Conservation (phyloP, 164 flowering plant genomes). For the Pachysandra terminalis region DNA sequence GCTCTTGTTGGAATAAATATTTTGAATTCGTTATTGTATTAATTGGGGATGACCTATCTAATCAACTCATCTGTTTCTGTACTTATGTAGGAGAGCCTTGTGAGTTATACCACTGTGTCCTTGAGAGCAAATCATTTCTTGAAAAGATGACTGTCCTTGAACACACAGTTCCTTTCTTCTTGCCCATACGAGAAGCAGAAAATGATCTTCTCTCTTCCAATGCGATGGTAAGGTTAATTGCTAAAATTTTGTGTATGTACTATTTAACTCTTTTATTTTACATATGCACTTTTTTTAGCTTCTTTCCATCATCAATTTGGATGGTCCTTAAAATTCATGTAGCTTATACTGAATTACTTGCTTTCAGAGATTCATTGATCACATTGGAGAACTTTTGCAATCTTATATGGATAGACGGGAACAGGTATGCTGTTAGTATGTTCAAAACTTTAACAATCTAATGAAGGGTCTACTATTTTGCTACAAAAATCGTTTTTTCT, state of each 20-base stretch:
- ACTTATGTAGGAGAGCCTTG: slow-evolving; percentile 75
- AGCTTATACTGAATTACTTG: slow-evolving; percentile 6
- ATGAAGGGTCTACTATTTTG: not conserved
- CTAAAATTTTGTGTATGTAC: slow-evolving; percentile 5
- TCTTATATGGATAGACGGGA: slow-evolving; percentile 94
- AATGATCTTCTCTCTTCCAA: slow-evolving; percentile 86
- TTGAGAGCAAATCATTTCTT: slow-evolving; percentile 95
- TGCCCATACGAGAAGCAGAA: slow-evolving; percentile 90
- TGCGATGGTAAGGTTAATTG: slow-evolving; percentile 68
- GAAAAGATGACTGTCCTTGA: slow-evolving; percentile 95
- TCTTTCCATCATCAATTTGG: not conserved
- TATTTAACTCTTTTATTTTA: too few relatives aligned
- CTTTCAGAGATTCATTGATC: slow-evolving; percentile 90
- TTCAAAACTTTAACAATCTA: not conserved
- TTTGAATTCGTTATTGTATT: not conserved
- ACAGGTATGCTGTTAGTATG: slow-evolving; percentile 55
- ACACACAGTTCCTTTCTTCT: slow-evolving; percentile 94
- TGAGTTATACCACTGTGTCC: slow-evolving; percentile 87
- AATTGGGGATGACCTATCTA: not conserved
- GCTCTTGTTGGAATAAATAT: not conserved
- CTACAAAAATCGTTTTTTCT: too few relatives aligned
- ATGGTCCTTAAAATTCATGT: slow-evolving; percentile 2
- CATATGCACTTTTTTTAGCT: slow-evolving; percentile 3
- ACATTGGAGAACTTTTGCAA: slow-evolving; percentile 86
- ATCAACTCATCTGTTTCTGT: slow-evolving; percentile 6